phyloP scores from a whole-genome alignment of 1,284 basidiomycete species.

The Heterobasidion annosum region DNA sequence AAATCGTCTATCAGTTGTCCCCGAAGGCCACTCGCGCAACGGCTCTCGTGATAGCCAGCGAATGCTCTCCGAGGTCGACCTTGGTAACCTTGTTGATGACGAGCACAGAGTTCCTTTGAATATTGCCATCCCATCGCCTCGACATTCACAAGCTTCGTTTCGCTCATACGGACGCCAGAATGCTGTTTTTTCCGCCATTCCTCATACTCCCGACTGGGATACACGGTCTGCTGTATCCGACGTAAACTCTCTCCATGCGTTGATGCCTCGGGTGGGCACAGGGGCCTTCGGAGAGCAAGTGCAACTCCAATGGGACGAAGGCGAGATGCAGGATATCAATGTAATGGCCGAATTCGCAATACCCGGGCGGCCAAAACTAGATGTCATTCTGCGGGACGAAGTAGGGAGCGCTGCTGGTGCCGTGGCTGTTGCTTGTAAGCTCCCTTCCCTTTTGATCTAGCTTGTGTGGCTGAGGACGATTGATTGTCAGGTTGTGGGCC shows the following conservation, averaged over 20 bases:
- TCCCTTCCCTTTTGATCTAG: not conserved
- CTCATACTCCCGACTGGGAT: not conserved
- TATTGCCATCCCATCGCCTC: not conserved
- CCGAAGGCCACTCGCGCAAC: not conserved
- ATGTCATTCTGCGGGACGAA: slow-evolving; percentile 60
- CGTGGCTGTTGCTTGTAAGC: slow-evolving; percentile 63
- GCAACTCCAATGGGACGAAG: slow-evolving; percentile 50
- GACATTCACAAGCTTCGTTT: not conserved
- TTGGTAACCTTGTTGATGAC: not conserved
- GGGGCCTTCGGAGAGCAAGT: slow-evolving; percentile 17
- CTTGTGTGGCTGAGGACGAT: not conserved
- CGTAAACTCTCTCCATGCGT: slow-evolving; percentile 18
- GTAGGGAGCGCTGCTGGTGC: slow-evolving; percentile 46
- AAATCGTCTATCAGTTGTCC: not conserved
- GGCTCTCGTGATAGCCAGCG: not conserved
- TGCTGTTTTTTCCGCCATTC: not conserved
- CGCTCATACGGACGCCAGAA: not conserved
- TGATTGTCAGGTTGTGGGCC: slow-evolving; percentile 60
- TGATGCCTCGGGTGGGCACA: slow-evolving; percentile 16
- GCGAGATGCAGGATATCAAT: slow-evolving; percentile 61
- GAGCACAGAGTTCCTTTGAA: not conserved
- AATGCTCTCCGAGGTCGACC: not conserved
- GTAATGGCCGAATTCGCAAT: slow-evolving; percentile 62
- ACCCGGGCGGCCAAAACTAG: slow-evolving; percentile 68
- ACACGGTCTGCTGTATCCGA: slow-evolving; percentile 15